Evolutionary conservation across 768 basidiomycete species (phyloP), one percentile per base, ranked within the genome.

Genomic region (Leccinum sublutescens): DNA sequence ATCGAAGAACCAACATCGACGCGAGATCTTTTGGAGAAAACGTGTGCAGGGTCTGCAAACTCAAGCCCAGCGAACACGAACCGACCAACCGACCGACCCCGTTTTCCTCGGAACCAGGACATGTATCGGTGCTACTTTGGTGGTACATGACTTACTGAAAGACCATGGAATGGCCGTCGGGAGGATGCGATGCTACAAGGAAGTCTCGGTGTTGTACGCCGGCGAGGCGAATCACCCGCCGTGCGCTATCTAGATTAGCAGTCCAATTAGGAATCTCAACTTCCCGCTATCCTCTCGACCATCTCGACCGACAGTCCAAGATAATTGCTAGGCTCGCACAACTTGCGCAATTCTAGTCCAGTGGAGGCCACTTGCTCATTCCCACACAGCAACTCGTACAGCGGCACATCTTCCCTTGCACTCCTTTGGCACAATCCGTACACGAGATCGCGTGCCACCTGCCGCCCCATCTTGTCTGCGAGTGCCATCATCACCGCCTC

Each of bases 401-500:
- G 62, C 9, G 69, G 66, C 48, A 72, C 63, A 38, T 62, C 68
- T 43, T 74, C 68, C 11, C 61, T 47, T 10, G 54, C 56, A 4
- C 71, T 70, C 61, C 62, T 64, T 55, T 68, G 68, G 62, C 80
- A 81, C 17, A 79, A 64, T 45, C 75, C 74, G 34, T 81, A 80
- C 45, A 80, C 73, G 48, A 78, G 59, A 61, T 80, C 78, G 54
- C 79, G 79, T 14, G 78, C 79, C 23, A 71, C 70, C 56, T 81
- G 80, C 43, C 79, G 68, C n/a, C 80, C 80, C 50, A 80, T 66
- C 49, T 58, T 68, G 58, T 70, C 74, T 9, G 77, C 79, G 25
- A 81, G 70, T 1, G 66, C 72, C 80, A 80, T 80, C 80, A 80
- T 81, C 50, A 79, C 78, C 1, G 78, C 80, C 63, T 80, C 79